Base-by-base conservation (phyloP, 768 basidiomycete genomes). In the Pisolithus sp. region DNA sequence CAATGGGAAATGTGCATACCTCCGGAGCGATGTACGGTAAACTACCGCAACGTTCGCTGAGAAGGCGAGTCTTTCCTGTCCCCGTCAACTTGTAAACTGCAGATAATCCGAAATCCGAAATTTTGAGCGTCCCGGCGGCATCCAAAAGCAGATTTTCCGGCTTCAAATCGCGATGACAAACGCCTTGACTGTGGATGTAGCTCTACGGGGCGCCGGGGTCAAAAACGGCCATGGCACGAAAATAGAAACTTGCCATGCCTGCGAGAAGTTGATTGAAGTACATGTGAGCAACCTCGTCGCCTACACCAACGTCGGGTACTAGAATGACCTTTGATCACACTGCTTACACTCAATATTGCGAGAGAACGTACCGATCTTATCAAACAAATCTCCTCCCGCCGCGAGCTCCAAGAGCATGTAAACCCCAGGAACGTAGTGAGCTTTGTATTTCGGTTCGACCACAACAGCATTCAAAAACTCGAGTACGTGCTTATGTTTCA, bases 151-250 rank as follows among this genome's bases (percentile, higher is more conserved):
- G 66, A 58, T 99, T 99, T 67, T 99, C 96, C 0, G 96, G 96
- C 63, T 99, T 99, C 50, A 99, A 77, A 60, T 99, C 96, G 36
- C 96, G 83, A 64, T 99, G 96, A 60, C 91, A 94, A 18, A 99
- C 87, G 2, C 96, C 96, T 70, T 91, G 82, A 7, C 62, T 66
- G 61, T 97, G 94, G 28, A 97, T 86, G 67, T 89, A 95, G 28
- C 76, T 73, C 93, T 95, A 49, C 4, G 24, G 13, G 15, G 39
- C 3, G 34, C 26, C 46, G 0, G 30, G 20, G 36, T 53, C 31
- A 47, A 46, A 46, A 37, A 34, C 21, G 24, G 52, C 50, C 20
- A 40, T 44, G 39, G 6, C n/a, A 21, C 36, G 18, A 9, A 15
- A 20, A 26, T 24, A 44, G 10, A 17, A 26, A 70, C 82, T 40